Evolutionary conservation across 1,284 basidiomycete genomes (phyloP), one percentile per base, ranked within the genome.

Genomic region (Leccinum fallax): DNA sequence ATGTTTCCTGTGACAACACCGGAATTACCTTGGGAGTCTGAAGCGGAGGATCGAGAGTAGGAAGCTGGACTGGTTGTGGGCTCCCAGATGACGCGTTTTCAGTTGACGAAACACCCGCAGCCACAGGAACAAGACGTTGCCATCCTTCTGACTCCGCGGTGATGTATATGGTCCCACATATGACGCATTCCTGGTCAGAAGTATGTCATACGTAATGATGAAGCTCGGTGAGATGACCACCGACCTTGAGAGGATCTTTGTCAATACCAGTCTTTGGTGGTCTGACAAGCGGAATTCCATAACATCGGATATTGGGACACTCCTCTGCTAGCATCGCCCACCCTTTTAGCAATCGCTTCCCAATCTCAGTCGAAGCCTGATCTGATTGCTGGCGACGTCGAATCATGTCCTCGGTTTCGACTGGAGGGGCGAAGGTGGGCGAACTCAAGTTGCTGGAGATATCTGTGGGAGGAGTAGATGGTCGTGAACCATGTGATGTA

Each of bases 291-390:
- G 90, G 91, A 11, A 92, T 78, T 15, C 89, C 90, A 72, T 85
- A 88, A 68, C 91, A 93, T 40, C 77, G 76, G 28, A 70, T 68
- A 67, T 84, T 87, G 0, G 85, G 84, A 69, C 93, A 94, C 76
- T 93, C 91, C 55, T 93, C 91, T 48, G 83, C 90, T 21, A 94
- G 79, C 89, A 94, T 90, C 0, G 92, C 85, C 90, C 90, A 94
- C 49, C 92, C 92, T 71, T 85, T 87, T 53, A 94, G 76, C 63
- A 94, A 78, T 32, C 86, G 82, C 63, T 83, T 86, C 46, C 90
- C 92, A 40, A 94, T 91, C 70, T 90, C 89, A 58, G 85, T 76
- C 2, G 91, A 91, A 9, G 93, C 92, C 28, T 76, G 78, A 71
- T 94, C 92, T 6, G 90, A 92, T 73, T 94, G 92, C 63, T 88